phyloP scores from a whole-genome alignment of 1,284 basidiomycete species.

The Ceratobasidium sp. region DNA sequence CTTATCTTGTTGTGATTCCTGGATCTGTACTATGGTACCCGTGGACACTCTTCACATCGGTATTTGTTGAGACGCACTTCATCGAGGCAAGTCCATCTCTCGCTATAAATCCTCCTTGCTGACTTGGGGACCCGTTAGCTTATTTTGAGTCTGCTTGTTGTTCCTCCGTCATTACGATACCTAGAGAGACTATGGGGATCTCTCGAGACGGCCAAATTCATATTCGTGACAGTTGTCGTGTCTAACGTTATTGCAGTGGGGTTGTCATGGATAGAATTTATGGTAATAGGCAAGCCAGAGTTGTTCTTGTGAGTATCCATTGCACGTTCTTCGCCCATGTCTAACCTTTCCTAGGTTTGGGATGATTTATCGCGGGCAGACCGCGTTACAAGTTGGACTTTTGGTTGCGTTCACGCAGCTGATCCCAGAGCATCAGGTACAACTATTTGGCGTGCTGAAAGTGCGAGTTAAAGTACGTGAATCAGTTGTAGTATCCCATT shows the following conservation, averaged over 20 bases:
- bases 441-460: constrained; percentile 85
- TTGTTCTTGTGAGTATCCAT: constrained; percentile 70
- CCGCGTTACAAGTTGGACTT: constrained; percentile 87
- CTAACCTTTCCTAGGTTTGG: constrained; percentile 66
- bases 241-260: constrained; percentile 88
- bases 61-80: constrained; percentile 83
- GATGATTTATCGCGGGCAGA: constrained; percentile 89
- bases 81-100: constrained; percentile 71
- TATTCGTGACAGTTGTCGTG: constrained; percentile 75
- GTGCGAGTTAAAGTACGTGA: constrained; percentile 84
- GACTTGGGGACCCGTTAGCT: constrained; percentile 60
- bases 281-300: constrained; percentile 67
- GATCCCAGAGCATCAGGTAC: constrained; percentile 97
- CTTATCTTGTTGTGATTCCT: constrained; percentile 86
- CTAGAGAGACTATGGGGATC: constrained; percentile 94
- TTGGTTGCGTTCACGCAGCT: constrained; percentile 97
- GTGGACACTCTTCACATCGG: constrained; percentile 90
- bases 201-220: constrained; percentile 86
- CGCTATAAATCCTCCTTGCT: constrained; percentile 6
- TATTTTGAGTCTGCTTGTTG: constrained; percentile 73
- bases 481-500: constrained; percentile 15
- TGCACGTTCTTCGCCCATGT: constrained; percentile 25
- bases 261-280: constrained; percentile 81
- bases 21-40: constrained; percentile 86
- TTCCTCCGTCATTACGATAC: constrained; percentile 86